phyloP scores from a whole-genome alignment of 2,329 filamentous ascomycete genomes.

The Elsinoe perseae region DNA sequence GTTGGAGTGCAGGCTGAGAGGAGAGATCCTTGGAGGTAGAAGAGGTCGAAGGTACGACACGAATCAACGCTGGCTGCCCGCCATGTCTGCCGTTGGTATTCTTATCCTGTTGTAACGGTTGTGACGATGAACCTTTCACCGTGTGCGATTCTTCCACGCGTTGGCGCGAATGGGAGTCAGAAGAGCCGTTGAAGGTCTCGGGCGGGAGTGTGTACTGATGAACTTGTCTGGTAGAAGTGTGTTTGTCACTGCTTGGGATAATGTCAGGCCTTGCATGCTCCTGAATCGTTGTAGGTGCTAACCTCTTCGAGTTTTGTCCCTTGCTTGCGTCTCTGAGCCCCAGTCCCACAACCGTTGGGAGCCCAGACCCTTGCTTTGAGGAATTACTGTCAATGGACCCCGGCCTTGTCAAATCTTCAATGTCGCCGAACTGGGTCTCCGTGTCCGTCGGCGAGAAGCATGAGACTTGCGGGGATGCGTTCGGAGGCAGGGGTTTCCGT shows the following conservation, averaged over 20 bases:
- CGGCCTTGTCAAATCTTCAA: slow-evolving; percentile 23
- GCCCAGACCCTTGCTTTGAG: slow-evolving; percentile 24
- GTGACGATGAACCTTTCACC: slow-evolving; percentile 15
- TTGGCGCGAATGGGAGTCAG: slow-evolving; percentile 2
- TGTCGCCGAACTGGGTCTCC: slow-evolving; percentile 34
- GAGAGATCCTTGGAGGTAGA: slow-evolving; percentile 16
- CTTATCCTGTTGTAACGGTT: slow-evolving; percentile 19
- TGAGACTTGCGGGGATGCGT: slow-evolving; percentile 41
- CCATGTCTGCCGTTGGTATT: slow-evolving; percentile 17
- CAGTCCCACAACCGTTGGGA: slow-evolving; percentile 27
- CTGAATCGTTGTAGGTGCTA: slow-evolving; percentile 15
- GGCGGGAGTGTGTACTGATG: slow-evolving; percentile 3
- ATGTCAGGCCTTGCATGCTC: slow-evolving; percentile 15
- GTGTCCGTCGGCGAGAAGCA: slow-evolving; percentile 38
- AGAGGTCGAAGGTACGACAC: slow-evolving; percentile 17
- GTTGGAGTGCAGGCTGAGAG: slow-evolving; percentile 21
- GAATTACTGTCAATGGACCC: slow-evolving; percentile 29
- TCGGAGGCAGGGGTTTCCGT: slow-evolving; percentile 48
- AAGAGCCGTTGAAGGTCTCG: slow-evolving; percentile 3
- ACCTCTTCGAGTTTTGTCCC: slow-evolving; percentile 15
- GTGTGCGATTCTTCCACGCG: slow-evolving; percentile 4
- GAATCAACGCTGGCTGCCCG: slow-evolving; percentile 9
- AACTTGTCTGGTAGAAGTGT: slow-evolving; percentile 5
- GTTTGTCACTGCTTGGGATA: slow-evolving; percentile 1
- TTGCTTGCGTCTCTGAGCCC: slow-evolving; percentile 27